Percentiles rank a stretch among this genome's conserved stretches.
These are phyloP conservation scores for Cadophora luteo-olivacea DNA, from an alignment of 2,329 filamentous ascomycete genomes.

Conservation along the genomic window DNA sequence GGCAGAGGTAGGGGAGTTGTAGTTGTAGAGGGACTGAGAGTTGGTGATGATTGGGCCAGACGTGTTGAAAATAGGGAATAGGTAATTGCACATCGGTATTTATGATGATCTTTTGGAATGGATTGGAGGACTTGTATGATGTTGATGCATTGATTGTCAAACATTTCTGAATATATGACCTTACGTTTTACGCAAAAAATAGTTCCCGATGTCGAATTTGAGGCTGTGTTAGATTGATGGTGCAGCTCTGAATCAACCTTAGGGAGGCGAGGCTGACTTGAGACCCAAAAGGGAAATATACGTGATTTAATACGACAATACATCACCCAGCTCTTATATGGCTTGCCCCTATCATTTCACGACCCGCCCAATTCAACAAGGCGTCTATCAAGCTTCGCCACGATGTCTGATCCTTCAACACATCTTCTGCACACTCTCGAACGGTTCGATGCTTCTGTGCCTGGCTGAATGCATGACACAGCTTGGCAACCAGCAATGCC, in stretches of 20 bases:
- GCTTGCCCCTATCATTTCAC: neutral
- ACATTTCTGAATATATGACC: conserved; percentile 31
- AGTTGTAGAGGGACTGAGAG: conserved; percentile 81
- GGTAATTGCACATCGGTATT: conserved; percentile 2
- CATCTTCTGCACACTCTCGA: too few relatives aligned
- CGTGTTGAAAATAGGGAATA: conserved; percentile 72
- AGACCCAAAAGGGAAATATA: conserved; percentile 4
- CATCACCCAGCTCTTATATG: neutral
- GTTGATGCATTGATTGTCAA: conserved; percentile 25
- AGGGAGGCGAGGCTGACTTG: neutral
- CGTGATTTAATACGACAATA: conserved; percentile 1
- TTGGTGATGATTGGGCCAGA: conserved; percentile 87
- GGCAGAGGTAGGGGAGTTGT: conserved; percentile 87
- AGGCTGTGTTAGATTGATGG: neutral
- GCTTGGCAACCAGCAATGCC: conserved; percentile 14
- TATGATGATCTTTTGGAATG: conserved; percentile 3
- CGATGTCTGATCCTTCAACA: conserved; percentile 11
- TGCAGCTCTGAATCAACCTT: neutral
- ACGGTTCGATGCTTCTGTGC: neutral
- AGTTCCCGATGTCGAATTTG: neutral
- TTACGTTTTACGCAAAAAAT: conserved; percentile 7
- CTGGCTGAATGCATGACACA: conserved; percentile 6
- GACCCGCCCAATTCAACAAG: neutral
- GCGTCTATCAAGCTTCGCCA: conserved; percentile 10
- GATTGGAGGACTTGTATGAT: conserved; percentile 25